Evolutionary conservation across 768 basidiomycete genomes (phyloP).

Genomic region (Boletus edulis): DNA sequence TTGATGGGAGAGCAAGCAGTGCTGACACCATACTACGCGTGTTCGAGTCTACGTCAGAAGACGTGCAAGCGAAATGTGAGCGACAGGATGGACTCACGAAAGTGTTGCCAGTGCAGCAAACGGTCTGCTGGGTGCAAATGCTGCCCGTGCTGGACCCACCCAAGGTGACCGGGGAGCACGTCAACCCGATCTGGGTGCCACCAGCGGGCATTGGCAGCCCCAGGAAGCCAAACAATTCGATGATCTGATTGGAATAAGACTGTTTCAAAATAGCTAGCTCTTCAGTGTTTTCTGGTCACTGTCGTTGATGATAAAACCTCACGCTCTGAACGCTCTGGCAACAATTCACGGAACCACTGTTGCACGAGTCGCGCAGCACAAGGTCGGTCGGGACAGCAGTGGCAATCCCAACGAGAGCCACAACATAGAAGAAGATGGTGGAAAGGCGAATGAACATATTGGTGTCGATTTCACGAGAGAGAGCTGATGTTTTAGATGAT

Average conservation of each 20-base stretch:
- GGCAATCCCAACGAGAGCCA: conserved; percentile 4
- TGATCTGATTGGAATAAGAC: not conserved
- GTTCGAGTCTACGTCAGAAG: not conserved
- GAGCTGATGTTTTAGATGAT: not conserved
- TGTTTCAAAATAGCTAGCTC: not conserved
- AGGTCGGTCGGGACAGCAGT: conserved; percentile 1
- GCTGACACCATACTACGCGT: not conserved
- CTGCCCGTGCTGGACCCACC: not conserved
- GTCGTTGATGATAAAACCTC: not conserved
- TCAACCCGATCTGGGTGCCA: not conserved
- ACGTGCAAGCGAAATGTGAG: not conserved
- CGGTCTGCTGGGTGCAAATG: not conserved
- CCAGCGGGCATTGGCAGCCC: not conserved
- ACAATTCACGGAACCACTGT: conserved; percentile 18
- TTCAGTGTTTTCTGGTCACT: not conserved
- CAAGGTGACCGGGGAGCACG: not conserved
- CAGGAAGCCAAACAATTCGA: not conserved
- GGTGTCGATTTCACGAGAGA: not conserved
- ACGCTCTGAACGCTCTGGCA: not conserved
- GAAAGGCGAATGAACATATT: conserved; percentile 7
- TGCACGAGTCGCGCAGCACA: conserved; percentile 34
- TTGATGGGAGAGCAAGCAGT: conserved; percentile 1
- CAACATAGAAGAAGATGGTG: not conserved
- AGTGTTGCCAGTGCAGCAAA: conserved; percentile 1
- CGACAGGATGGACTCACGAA: not conserved